These are phyloP conservation scores for Cystofilobasidium bisporidii DNA, from an alignment of 768 basidiomycete species.

Conservation along the genomic window DNA sequence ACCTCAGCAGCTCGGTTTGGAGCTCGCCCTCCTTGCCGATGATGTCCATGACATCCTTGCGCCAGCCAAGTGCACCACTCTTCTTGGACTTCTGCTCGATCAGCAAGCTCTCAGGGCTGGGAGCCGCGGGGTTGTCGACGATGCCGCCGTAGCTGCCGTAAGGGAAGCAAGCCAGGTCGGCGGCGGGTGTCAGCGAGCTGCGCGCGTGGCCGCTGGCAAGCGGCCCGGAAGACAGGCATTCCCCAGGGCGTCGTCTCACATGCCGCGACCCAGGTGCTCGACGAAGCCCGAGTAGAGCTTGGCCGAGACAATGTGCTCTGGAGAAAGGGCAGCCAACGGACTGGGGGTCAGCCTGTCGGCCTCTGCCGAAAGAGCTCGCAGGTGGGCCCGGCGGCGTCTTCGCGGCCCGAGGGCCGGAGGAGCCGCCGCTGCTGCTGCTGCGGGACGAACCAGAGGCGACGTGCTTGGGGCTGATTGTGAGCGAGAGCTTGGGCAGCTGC, in stretches of 20 bases:
- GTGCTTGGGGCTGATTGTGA: neutral
- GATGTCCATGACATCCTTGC: constrained; percentile 48
- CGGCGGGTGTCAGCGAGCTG: too few species aligned
- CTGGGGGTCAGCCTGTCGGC: too few species aligned
- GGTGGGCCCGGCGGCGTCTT: too few species aligned
- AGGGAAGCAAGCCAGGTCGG: neutral
- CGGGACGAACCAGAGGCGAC: neutral
- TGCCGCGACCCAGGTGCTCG: constrained; percentile 42
- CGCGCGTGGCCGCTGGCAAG: too few species aligned
- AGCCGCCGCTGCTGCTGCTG: too few species aligned
- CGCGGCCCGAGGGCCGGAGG: too few species aligned
- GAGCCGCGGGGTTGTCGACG: constrained; percentile 36
- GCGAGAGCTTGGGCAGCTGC: neutral
- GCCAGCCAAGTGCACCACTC: constrained; percentile 44
- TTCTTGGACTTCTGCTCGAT: constrained; percentile 39
- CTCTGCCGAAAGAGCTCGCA: too few species aligned
- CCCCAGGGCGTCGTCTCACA: neutral
- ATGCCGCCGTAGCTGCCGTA: constrained; percentile 37
- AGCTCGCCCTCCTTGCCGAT: constrained; percentile 43
- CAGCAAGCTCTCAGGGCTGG: constrained; percentile 31
- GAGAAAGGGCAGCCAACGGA: neutral
- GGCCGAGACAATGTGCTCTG: constrained; percentile 12
- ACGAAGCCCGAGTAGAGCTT: constrained; percentile 52
- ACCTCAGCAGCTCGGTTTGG: constrained; percentile 47
- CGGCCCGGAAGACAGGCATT: too few species aligned